Evolutionary conservation across 345 rosid species (phyloP), one percentile per base, ranked within the genome.

Genomic region (Bretschneidera sinensis): DNA sequence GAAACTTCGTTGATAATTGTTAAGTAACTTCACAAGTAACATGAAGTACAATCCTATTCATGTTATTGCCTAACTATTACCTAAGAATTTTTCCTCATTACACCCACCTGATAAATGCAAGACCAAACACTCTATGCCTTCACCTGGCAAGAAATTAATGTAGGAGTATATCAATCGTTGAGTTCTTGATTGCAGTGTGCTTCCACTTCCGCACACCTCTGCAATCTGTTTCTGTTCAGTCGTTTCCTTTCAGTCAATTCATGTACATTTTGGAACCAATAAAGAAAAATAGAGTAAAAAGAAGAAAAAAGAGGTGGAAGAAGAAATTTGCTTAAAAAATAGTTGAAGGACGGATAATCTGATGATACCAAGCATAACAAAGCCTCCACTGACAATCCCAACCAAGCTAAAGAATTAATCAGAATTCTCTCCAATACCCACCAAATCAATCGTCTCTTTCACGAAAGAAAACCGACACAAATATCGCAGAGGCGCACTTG

Each of bases 341-440:
- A 11, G 54, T 22, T 34, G 17, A 51, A 66, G 17, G 35, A 89
- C 79, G 92, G 91, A 83, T 77, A 87, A 65, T 56, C 70, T 85
- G 54, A 77, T 76, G 70, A 47, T 80, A 68, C 78, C 76, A 9
- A 65, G 69, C 53, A 74, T 79, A 3, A 69, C 86, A 49, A 81
- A 70, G 48, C 73, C 82, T 39, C 81, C 81, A 23, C 17, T 64
- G 56, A 59, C 69, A 0, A 64, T 64, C 60, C 79, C 71, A 21
- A 71, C 68, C 51, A 77, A 70, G 9, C 74, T 57, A n/a, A 85
- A 74, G 47, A 59, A 39, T 48, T 35, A 62, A 0, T 59, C 72
- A 4, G 81, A 73, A 47, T 60, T 67, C 69, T 58, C 78, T 43
- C 52, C 59, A 0, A 63, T 69, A 55, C 48, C 78, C 65, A 45